Evolutionary conservation across 2,329 filamentous ascomycete species (phyloP), one percentile per base, ranked within the genome.

Genomic region (Blastomyces silverae): DNA sequence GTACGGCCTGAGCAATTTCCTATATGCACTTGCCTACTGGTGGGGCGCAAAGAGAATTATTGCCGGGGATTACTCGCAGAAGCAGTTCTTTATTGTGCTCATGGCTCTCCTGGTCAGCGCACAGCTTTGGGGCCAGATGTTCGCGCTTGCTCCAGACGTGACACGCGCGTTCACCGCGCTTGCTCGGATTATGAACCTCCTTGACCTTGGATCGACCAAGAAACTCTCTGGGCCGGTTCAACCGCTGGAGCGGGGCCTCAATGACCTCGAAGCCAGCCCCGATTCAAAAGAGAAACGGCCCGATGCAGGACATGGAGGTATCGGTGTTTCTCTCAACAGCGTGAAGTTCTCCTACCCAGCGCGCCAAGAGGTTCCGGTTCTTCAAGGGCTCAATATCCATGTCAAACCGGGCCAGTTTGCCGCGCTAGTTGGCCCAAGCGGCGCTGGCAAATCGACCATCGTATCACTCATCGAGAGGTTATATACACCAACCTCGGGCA

Each of bases 1-100:
- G 1, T 79, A 79, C 63, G 75, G 76, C 66, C 66, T 79, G 1
- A 84, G 86, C 25, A 89, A 88, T 70, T 81, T 89, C 61, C 84
- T 91, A 34, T 90, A 91, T 71, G 87, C 88, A 0, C 83, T 92
- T 63, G 87, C 88, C 0, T 92, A 91, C 75, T 92, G 89, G 88
- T 92, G 89, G 88, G 89, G 89, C 3, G 83, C 88, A 0, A 87
- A 85, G 69, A 85, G 86, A 67, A 89, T 92, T 66, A 83, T 87
- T 62, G 80, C 82, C 53, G 88, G 89, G 4, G 78, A 84, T 64
- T 88, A 88, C 69, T 84, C 83, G 55, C 84, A 86, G 42, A 83
- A 89, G n/a, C 77, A 85, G 62, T 92, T 91, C 77, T 87, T 92
- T 73, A 88, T 90, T 70, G 87, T 92, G 8, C 80, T 91, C 3